Evolutionary conservation across 495 filamentous ascomycete species (phyloP).

Genomic region (Tuber aestivum): DNA sequence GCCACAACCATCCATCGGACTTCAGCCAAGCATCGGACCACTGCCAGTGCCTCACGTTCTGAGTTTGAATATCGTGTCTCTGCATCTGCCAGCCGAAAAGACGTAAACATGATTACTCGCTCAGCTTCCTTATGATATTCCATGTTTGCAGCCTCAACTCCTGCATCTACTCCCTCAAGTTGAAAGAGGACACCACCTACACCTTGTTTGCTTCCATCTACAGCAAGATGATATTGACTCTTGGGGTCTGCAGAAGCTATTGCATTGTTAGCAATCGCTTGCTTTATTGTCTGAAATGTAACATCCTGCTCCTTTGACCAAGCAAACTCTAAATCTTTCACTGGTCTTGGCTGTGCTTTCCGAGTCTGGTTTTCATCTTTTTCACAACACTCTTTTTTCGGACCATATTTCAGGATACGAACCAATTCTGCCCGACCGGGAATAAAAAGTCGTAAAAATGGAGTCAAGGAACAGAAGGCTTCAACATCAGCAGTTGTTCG

Average conservation of each 20-base stretch:
- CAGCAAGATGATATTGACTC: conserved; percentile 1
- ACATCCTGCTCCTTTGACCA: background rate
- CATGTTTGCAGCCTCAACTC: background rate
- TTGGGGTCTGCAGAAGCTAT: background rate
- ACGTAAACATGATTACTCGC: conserved; percentile 11
- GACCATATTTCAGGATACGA: background rate
- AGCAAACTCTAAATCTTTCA: background rate
- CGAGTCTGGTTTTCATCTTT: too few relatives aligned
- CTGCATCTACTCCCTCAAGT: background rate
- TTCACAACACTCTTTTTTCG: background rate
- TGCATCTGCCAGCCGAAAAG: background rate
- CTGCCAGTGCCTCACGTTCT: background rate
- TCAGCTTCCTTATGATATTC: background rate
- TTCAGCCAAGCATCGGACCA: background rate
- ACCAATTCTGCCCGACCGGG: background rate
- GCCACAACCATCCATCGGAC: background rate
- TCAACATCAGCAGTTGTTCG: background rate
- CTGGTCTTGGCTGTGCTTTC: too few relatives aligned
- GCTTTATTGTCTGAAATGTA: background rate
- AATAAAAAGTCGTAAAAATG: background rate
- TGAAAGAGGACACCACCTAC: conserved; percentile 11
- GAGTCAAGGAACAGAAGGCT: background rate
- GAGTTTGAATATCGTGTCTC: background rate
- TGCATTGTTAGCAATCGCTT: background rate
- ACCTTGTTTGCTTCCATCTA: background rate